Conservation (phyloP, 2,329 filamentous ascomycete genomes). For the Beauveria scarabaeidicola region DNA sequence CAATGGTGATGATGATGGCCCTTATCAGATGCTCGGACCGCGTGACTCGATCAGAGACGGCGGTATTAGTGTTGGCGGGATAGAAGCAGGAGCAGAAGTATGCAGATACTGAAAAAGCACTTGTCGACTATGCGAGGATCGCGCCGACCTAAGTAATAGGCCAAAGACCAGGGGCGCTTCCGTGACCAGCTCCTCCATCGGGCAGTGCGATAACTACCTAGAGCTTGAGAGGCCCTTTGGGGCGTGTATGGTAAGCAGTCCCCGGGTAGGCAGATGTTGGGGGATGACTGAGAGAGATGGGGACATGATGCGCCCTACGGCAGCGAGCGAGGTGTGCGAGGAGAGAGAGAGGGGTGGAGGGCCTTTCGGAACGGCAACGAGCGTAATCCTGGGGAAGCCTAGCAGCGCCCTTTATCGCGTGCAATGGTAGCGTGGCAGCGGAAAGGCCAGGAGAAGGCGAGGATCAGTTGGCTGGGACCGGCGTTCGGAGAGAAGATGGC, state of each 20-base stretch:
- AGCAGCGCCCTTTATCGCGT: not conserved
- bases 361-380: not conserved
- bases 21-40: not conserved
- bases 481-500: not conserved
- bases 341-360: not conserved
- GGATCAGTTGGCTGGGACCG: not conserved
- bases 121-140: not conserved
- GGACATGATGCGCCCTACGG: slow-evolving; percentile 3
- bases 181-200: not conserved
- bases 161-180: slow-evolving; percentile 2
- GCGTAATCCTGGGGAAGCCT: slow-evolving; percentile 7
- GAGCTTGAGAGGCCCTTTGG: not conserved
- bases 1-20: not conserved
- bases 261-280: not conserved
- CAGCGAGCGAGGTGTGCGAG: not conserved
- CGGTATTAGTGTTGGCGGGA: not conserved
- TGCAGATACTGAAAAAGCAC: not conserved
- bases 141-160: slow-evolving; percentile 6
- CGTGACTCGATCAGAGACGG: not conserved
- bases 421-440: not conserved
- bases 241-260: not conserved
- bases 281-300: not conserved
- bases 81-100: not conserved
- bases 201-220: not conserved
- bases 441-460: not conserved